Evolutionary conservation across 225 moss, liverwort and hornwort genomes (phyloP), one percentile per base, ranked within the genome.

Genomic region (Polytrichum commune): DNA sequence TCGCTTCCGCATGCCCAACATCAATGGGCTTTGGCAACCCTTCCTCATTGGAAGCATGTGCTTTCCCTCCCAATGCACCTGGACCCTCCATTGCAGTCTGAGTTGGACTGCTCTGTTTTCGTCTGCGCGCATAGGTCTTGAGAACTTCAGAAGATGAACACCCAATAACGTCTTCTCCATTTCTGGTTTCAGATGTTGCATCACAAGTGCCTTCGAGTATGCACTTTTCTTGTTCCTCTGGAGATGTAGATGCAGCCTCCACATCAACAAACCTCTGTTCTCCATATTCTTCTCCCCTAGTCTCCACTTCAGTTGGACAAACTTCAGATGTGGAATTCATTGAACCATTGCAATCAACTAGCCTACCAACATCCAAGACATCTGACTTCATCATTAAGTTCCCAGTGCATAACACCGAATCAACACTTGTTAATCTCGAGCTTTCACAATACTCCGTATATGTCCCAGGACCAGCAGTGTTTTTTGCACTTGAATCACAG

Each of bases 111-210:
- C 60, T 77, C 19, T 25, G 53, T 72, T 77, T 85, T 18, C 57
- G 71, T 64, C 76, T 81, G 38, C 76, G 62, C 20, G 72, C 61
- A 66, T 82, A 85, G 24, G 82, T 76, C 57, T 76, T 72, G 70
- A 73, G 9, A 70, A 53, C 1, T 35, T 72, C 72, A 30, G 80
- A 38, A 29, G 58, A 6, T 24, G 28, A 32, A 56, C 60, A 63
- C 66, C 55, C 46, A 63, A 54, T 46, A 74, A 54, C 20, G 46
- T 29, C 74, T 30, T 32, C 62, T 57, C 65, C 22, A 66, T 6
- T 5, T 65, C 62, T 22, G 32, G 66, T 1, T 53, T 61, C 64
- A 33, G 61, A 46, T 57, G 33, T 5, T 24, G 18, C 62, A 1
- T 32, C 32, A 54, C 0, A 7, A 55, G 54, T 22, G 27, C 19